These are phyloP conservation scores for Wickerhamiella slavikovae DNA, from an alignment of 805 yeast species.

Conservation along the genomic window DNA sequence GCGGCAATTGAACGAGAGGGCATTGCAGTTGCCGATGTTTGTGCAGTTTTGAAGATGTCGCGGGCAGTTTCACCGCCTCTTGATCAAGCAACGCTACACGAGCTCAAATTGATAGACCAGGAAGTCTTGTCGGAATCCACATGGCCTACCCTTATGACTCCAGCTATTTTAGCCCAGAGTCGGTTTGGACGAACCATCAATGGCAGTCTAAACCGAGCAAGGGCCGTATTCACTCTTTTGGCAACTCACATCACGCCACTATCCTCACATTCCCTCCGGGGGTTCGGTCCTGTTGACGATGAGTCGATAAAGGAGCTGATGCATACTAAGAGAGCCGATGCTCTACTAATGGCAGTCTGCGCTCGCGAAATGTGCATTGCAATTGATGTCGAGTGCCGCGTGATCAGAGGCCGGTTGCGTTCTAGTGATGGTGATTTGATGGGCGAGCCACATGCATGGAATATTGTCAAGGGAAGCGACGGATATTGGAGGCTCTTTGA, in stretches of 20 bases:
- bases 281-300: constrained; percentile 8
- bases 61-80: constrained; percentile 6
- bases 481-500: constrained; percentile 70
- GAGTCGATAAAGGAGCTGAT: constrained; percentile 13
- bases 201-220: constrained; percentile 34
- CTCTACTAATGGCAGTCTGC: constrained; percentile 58
- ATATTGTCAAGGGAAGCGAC: constrained; percentile 52
- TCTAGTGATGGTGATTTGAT: constrained; percentile 38
- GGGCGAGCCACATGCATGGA: constrained; percentile 59
- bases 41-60: constrained; percentile 3
- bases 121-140: constrained; percentile 15
- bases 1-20: constrained; percentile 23
- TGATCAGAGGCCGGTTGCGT: constrained; percentile 68
- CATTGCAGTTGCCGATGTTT: constrained; percentile 7
- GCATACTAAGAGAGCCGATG: constrained; percentile 31
- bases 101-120: constrained; percentile 15
- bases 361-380: constrained; percentile 53
- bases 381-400: constrained; percentile 51
- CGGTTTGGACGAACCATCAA: constrained; percentile 32
- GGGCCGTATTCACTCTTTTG: constrained; percentile 45
- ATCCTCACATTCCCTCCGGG: no score
- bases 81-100: no score
- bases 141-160: constrained; percentile 24
- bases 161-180: constrained; percentile 33
- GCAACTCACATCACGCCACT: constrained; percentile 36